Evolutionary conservation across 495 filamentous ascomycete species (phyloP).

Genomic region (Podospora fimiseda): DNA sequence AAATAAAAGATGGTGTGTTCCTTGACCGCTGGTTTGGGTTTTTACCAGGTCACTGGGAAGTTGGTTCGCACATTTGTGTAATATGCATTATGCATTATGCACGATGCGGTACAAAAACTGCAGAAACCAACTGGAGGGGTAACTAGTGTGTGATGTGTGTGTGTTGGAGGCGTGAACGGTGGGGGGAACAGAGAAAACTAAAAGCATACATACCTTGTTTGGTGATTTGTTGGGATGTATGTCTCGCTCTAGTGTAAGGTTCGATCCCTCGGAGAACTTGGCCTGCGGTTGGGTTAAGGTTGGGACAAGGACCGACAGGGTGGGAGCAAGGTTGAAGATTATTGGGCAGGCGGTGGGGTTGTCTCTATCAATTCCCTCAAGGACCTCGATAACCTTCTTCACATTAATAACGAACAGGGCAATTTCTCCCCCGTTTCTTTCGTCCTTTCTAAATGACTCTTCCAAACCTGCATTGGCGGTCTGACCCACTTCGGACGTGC

Average conservation of each 20-base stretch:
- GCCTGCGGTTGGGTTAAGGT: slow-evolving; percentile 17
- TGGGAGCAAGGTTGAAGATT: neutral
- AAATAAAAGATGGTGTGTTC: neutral
- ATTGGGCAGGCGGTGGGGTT: slow-evolving; percentile 4
- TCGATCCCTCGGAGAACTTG: slow-evolving; percentile 5
- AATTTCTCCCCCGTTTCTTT: neutral
- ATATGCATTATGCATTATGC: neutral
- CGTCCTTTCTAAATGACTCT: neutral
- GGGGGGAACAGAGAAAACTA: neutral
- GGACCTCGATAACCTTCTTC: no score
- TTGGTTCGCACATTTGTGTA: no score
- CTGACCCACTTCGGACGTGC: neutral
- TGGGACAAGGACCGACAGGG: neutral
- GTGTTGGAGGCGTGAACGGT: neutral
- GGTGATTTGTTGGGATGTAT: no score
- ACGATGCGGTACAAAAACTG: neutral
- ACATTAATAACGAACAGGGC: neutral
- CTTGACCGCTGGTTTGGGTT: slow-evolving; percentile 1
- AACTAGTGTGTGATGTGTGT: neutral
- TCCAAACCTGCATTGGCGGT: no score
- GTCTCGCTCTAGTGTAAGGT: no score
- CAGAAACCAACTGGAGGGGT: slow-evolving; percentile 8
- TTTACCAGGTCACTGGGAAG: neutral
- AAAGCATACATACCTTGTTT: neutral
- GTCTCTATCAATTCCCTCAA: no score